Percentiles rank a stretch among this genome's conserved stretches.
phyloP scores from a whole-genome alignment of 495 filamentous ascomycete genomes.

The Penicillium paradoxum region DNA sequence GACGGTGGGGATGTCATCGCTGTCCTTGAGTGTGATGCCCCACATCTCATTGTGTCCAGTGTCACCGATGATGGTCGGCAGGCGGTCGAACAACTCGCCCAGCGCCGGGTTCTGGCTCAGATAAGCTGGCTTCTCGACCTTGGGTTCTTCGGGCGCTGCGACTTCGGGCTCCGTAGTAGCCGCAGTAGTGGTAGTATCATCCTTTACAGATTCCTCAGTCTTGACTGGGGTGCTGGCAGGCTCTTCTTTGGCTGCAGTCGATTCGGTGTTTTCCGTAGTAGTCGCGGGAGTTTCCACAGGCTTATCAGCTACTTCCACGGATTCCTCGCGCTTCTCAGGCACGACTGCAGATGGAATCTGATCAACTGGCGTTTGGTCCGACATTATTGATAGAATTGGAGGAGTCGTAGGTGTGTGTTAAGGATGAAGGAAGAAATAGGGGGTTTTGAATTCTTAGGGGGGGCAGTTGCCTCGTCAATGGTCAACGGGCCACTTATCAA shows the following conservation, averaged over 20 bases:
- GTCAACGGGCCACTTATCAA: constrained; percentile 11
- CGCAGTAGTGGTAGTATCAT: constrained; percentile 6
- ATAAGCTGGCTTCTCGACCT: constrained; percentile 32
- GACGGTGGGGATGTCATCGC: constrained; percentile 61
- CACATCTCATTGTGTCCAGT: constrained; percentile 67
- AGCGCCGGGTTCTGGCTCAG: constrained; percentile 36
- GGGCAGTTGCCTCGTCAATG: constrained; percentile 18
- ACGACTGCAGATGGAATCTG: constrained; percentile 9
- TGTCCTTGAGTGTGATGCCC: constrained; percentile 59
- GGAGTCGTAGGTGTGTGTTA: not conserved
- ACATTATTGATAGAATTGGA: constrained; percentile 20
- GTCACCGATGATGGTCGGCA: constrained; percentile 42
- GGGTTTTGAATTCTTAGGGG: constrained; percentile 14
- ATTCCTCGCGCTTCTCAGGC: constrained; percentile 12
- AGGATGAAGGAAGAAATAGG: constrained; percentile 6
- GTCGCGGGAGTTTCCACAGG: constrained; percentile 14
- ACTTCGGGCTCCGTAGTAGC: constrained; percentile 9
- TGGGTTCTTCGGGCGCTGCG: constrained; percentile 21
- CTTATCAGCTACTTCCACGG: constrained; percentile 15
- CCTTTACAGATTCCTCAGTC: constrained; percentile 8
- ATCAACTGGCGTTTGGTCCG: constrained; percentile 22
- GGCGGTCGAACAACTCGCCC: constrained; percentile 34
- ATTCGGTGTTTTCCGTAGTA: constrained; percentile 12
- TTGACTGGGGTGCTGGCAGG: not conserved
- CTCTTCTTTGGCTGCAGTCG: constrained; percentile 10